A percentile compares a stretch with the other conserved stretches of the same genome.
phyloP scores from a whole-genome alignment of 73 alveolate species.

The Paramecium sexaurelia region DNA sequence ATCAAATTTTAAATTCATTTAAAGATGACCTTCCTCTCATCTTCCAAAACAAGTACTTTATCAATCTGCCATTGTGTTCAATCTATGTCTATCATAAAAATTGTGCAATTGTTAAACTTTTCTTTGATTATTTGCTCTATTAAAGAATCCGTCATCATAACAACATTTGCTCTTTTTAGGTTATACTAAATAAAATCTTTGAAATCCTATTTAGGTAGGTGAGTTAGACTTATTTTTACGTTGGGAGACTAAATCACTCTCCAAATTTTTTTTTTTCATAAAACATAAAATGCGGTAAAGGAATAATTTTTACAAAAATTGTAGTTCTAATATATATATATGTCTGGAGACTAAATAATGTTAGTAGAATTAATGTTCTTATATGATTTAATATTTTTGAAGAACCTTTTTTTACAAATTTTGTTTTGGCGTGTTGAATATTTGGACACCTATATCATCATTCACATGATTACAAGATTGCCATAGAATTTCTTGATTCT shows the following conservation, averaged over 20 bases:
- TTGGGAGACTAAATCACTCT: neutral
- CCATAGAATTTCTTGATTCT: neutral
- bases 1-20: no score
- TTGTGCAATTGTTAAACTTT: slow-evolving; percentile 75
- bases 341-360: neutral
- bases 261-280: neutral
- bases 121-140: slow-evolving; percentile 68
- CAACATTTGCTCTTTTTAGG: slow-evolving; percentile 68
- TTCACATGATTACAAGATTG: neutral
- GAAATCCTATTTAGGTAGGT: neutral
- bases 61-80: slow-evolving; percentile 79
- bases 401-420: neutral
- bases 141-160: slow-evolving; percentile 75
- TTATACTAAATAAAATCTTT: neutral
- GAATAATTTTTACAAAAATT: neutral
- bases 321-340: neutral
- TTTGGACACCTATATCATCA: neutral
- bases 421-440: neutral
- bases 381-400: neutral
- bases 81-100: slow-evolving; percentile 77
- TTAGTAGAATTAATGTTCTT: neutral
- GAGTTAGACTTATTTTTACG: neutral
- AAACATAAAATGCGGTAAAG: neutral
- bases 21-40: slow-evolving; percentile 80
- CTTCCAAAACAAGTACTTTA: slow-evolving; percentile 73